Evolutionary conservation across 768 basidiomycete genomes (phyloP), one percentile per base, ranked within the genome.

Genomic region (Amanita inopinata): DNA sequence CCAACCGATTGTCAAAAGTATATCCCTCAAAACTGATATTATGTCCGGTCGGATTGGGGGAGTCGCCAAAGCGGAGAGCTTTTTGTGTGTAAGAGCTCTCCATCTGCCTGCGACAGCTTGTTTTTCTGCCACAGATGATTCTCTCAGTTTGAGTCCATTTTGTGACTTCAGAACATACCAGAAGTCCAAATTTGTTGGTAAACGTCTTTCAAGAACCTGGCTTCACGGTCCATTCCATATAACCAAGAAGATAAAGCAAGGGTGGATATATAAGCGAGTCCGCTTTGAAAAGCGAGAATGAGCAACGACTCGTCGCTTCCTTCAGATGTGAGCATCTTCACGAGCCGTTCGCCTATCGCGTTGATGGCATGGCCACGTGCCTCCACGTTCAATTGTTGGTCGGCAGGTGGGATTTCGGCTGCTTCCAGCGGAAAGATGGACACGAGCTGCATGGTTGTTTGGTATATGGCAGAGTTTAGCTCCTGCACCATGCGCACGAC

Each of bases 211-310:
- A 39, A 24, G 8, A 39, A 12, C 18, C 25, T 9, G 3, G 40
- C 15, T 41, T 41, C 31, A 4, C 17, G 28, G 6, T 2, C 18
- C 4, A 5, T 9, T n/a, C 40, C 20, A 20, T 10, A 33, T 3
- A 23, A 14, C 31, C 40, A 23, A n/a, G 38, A 27, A 6, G 40
- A 20, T 7, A 41, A 31, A 12, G 31, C 40, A 14, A 15, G 22
- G 30, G 12, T 15, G 31, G 30, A 41, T 3, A 33, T 30, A 11
- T 33, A 19, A 8, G 31, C 40, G 15, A 41, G 14, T 10, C 10
- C 31, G 10, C 40, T 41, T 12, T 41, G 40, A 10, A 41, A 41
- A 24, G 40, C 40, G 7, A 41, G n/a, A 23, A 15, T 23, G 3
- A 20, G 20, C 5, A 41, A 6, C 7, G 22, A 6, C 4, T 41